Base-by-base conservation (phyloP, 2,329 filamentous ascomycete species). In the Tolypocladium nubicola region DNA sequence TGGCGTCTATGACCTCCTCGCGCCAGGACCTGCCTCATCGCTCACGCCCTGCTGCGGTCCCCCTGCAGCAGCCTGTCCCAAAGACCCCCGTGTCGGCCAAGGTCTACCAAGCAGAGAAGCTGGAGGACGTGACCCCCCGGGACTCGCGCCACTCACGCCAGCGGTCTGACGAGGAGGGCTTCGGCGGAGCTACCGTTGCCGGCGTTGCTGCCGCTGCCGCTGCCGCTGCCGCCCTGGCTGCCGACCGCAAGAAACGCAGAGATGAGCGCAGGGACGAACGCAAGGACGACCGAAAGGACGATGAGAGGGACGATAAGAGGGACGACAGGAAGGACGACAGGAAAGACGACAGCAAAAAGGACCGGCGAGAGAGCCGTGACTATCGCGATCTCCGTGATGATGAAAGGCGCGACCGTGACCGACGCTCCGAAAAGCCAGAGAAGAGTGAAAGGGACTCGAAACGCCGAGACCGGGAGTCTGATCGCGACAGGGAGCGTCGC, bases 31-130 rank as follows among this genome's bases (percentile, higher is more conserved):
- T 75, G 9, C 67, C 75, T 3, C 69, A 73, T 26, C 72, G 70
- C 21, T 67, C 71, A 19, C 78, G 82, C 47, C 81, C 85, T 6
- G 82, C 76, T 7, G 77, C 83, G 0, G 79, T 90, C 38, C 84
- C 86, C 13, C 77, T 97, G n/a, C 88, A 94, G 68, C 90, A 96
- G 64, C 92, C 92, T 2, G 87, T 91, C 63, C 92, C 92, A 2
- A 81, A 89, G 58, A 78, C 81, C 2, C 89, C 89, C 0, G 84
- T 95, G 3, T 85, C 86, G 41, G 81, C 82, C 60, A 81, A 82
- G 21, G 79, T 92, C 1, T 89, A 90, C 64, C 79, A 84, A 53
- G 74, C 79, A 39, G 72, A 74, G 43, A 73, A 69, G 52, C 61
- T 72, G 35, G 72, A 73, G 35, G 65, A 70, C 54, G 74, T 72